Conservation (phyloP, 2,329 filamentous ascomycete genomes). For the Fonsecaea pugnacius region DNA sequence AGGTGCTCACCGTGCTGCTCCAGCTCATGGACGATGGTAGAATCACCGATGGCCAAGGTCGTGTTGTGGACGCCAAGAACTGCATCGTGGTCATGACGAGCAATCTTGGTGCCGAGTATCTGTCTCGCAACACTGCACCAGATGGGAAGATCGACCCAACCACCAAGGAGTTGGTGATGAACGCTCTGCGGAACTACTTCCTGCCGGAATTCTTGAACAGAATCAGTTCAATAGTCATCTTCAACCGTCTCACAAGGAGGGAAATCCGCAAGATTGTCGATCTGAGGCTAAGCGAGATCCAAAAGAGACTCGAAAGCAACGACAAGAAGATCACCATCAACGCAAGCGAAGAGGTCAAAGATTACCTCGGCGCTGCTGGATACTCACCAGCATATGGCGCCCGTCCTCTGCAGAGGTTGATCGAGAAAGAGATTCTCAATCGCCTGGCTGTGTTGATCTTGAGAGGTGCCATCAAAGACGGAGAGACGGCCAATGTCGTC, state of each 20-base stretch:
- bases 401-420: conserved; percentile 81
- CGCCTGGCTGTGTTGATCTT: conserved; percentile 88
- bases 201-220: conserved; percentile 98
- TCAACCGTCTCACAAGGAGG: conserved; percentile 86
- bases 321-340: conserved; percentile 82
- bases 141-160: conserved; percentile 85
- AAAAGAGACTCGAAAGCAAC: conserved; percentile 85
- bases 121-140: conserved; percentile 75
- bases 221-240: conserved; percentile 94
- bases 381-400: conserved; percentile 97
- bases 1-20: conserved; percentile 93
- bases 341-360: conserved; percentile 83
- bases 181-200: conserved; percentile 90
- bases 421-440: conserved; percentile 97
- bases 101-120: conserved; percentile 91
- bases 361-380: conserved; percentile 87
- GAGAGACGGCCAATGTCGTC: conserved; percentile 78
- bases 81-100: conserved; percentile 99
- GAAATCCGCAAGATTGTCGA: conserved; percentile 98
- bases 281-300: conserved; percentile 82
- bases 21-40: conserved; percentile 99
- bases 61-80: conserved; percentile 92
- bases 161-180: conserved; percentile 88
- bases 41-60: conserved; percentile 96
- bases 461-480: conserved; percentile 80